Percentiles rank a stretch among this genome's conserved stretches.
Conservation (phyloP, 257 asterid species). For the Asclepias syriaca region DNA sequence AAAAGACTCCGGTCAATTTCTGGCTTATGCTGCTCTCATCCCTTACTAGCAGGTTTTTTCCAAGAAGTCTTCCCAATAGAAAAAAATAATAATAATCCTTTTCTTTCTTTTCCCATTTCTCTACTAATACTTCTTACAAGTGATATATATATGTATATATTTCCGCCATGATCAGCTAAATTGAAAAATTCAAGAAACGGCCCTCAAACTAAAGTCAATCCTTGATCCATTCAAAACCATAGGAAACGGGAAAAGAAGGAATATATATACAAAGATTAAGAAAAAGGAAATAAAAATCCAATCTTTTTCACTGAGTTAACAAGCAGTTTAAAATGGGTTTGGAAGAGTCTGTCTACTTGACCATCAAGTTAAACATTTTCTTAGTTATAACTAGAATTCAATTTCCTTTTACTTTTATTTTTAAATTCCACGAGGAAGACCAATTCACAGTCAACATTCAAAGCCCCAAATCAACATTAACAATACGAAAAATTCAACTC, state of each 20-base stretch:
- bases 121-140: too few relatives aligned
- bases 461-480: slow-evolving; percentile 3
- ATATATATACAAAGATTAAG: not conserved
- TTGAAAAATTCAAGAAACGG: too few relatives aligned
- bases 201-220: not conserved
- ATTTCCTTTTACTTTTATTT: not conserved
- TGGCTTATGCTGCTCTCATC: not conserved
- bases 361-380: not conserved
- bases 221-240: not conserved
- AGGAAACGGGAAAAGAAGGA: too few relatives aligned
- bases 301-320: not conserved
- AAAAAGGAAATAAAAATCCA: not conserved
- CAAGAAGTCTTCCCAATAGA: too few relatives aligned
- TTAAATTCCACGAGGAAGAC: not conserved
- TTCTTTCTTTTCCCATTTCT: too few relatives aligned
- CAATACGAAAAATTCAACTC: not conserved
- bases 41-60: not conserved
- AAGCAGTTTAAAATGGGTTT: not conserved
- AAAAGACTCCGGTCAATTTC: not conserved
- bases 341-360: not conserved
- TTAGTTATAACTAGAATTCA: too few relatives aligned
- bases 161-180: too few relatives aligned
- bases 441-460: slow-evolving; percentile 30
- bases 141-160: too few relatives aligned
- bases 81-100: too few relatives aligned